phyloP scores from a whole-genome alignment of 371 early-diverging fungal species.

The Mortierella sp. region DNA sequence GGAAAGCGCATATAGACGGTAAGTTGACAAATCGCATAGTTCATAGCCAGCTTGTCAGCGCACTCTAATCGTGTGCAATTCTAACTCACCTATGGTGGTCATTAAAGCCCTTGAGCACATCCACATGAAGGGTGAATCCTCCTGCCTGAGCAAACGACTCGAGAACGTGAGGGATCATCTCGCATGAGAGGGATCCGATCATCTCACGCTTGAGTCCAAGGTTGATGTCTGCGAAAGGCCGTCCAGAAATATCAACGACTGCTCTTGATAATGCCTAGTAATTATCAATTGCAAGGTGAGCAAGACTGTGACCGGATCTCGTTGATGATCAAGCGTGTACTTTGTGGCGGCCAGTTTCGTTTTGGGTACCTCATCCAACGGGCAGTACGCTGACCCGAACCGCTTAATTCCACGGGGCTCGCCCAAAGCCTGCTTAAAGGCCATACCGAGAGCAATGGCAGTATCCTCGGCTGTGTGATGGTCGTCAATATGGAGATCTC shows the following conservation, averaged over 20 bases:
- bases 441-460: conserved; percentile 92
- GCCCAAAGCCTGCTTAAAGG: conserved; percentile 93
- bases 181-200: conserved; percentile 89
- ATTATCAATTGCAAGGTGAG: background rate
- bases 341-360: background rate
- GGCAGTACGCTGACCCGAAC: conserved; percentile 95
- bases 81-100: conserved; percentile 89
- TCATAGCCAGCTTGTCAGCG: background rate
- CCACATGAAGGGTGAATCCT: conserved; percentile 95
- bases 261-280: conserved; percentile 87
- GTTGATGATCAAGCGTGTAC: background rate
- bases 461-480: conserved; percentile 98
- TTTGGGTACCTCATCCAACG: conserved; percentile 88
- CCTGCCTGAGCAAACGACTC: conserved; percentile 92
- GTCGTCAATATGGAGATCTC: conserved; percentile 96
- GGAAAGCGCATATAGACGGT: no score
- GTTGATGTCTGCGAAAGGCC: conserved; percentile 87
- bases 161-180: conserved; percentile 97
- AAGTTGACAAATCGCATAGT: no score
- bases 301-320: background rate
- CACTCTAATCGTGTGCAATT: background rate
- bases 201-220: conserved; percentile 90
- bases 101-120: conserved; percentile 90
- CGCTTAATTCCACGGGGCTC: conserved; percentile 91
- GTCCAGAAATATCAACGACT: conserved; percentile 97